These are phyloP conservation scores for Populus hybrid DNA, from an alignment of 441 rosid species.

Conservation along the genomic window DNA sequence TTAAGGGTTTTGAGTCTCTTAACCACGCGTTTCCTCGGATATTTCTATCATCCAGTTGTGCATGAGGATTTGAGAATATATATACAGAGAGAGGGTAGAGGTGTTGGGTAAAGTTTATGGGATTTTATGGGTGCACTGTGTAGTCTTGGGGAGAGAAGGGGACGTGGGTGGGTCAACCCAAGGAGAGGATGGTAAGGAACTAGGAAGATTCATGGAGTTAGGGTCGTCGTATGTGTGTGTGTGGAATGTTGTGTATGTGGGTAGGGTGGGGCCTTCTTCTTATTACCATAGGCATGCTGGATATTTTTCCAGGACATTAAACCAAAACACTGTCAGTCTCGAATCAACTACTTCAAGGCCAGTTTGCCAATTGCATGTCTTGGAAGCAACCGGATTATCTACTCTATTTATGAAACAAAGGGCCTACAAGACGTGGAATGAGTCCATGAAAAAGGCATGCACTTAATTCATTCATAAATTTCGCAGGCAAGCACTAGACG, in stretches of 20 bases:
- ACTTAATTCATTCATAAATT: too few species aligned
- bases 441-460: too few species aligned
- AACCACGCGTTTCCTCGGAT: too few species aligned
- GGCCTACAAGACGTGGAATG: neutral
- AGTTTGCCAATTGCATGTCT: neutral
- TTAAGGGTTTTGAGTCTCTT: too few species aligned
- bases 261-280: too few species aligned
- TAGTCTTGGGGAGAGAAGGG: neutral
- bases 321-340: neutral
- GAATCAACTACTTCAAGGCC: too few species aligned
- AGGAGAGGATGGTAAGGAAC: conserved; percentile 16
- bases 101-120: neutral
- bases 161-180: conserved; percentile 49
- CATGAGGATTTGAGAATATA: conserved; percentile 16
- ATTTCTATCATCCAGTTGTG: too few species aligned
- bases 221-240: conserved; percentile 25
- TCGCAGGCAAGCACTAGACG: too few species aligned
- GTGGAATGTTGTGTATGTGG: neutral
- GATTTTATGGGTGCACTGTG: neutral
- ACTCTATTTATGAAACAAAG: too few species aligned
- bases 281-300: too few species aligned
- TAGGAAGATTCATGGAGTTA: conserved; percentile 42
- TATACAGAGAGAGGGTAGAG: conserved; percentile 21
- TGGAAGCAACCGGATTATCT: neutral
- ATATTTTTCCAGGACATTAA: too few species aligned